Percentiles rank a stretch among this genome's conserved stretches.
These are phyloP conservation scores for Ricinus communis DNA, from an alignment of 345 rosid genomes.

Conservation along the genomic window DNA sequence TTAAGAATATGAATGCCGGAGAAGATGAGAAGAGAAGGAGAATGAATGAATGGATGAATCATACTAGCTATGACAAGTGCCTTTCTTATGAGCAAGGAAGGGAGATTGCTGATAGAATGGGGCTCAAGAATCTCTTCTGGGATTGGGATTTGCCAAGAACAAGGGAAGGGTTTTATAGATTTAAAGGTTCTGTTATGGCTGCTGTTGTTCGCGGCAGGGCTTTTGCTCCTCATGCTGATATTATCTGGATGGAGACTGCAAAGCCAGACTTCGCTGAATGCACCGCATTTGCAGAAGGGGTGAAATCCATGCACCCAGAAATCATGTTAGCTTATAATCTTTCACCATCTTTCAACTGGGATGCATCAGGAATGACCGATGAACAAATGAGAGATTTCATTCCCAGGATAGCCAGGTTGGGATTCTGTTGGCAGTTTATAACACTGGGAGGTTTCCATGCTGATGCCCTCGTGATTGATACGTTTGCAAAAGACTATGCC, in stretches of 20 bases:
- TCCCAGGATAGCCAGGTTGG: slow-evolving; percentile 73
- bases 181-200: slow-evolving; percentile 78
- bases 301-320: slow-evolving; percentile 64
- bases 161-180: slow-evolving; percentile 93
- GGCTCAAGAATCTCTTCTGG: slow-evolving; percentile 82
- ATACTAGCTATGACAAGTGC: slow-evolving; percentile 67
- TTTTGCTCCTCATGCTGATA: slow-evolving; percentile 75
- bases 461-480: slow-evolving; percentile 80
- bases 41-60: slow-evolving; percentile 67
- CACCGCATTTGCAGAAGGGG: slow-evolving; percentile 70
- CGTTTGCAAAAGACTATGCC: slow-evolving; percentile 76
- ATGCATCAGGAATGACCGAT: slow-evolving; percentile 88
- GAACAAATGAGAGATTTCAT: slow-evolving; percentile 84
- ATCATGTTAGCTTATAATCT: slow-evolving; percentile 91
- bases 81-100: slow-evolving; percentile 66
- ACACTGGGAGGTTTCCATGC: slow-evolving; percentile 94
- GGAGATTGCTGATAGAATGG: slow-evolving; percentile 68
- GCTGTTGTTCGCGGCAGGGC: slow-evolving; percentile 90
- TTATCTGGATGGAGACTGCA: slow-evolving; percentile 94
- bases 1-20: slow-evolving; percentile 53
- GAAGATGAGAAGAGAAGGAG: slow-evolving; percentile 62
- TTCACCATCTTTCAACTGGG: slow-evolving; percentile 97
- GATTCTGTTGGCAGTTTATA: slow-evolving; percentile 96
- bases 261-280: slow-evolving; percentile 81
- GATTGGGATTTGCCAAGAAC: slow-evolving; percentile 97